Base-by-base conservation (phyloP, 306 rosid genomes). In the Casuarina cunninghamiana region DNA sequence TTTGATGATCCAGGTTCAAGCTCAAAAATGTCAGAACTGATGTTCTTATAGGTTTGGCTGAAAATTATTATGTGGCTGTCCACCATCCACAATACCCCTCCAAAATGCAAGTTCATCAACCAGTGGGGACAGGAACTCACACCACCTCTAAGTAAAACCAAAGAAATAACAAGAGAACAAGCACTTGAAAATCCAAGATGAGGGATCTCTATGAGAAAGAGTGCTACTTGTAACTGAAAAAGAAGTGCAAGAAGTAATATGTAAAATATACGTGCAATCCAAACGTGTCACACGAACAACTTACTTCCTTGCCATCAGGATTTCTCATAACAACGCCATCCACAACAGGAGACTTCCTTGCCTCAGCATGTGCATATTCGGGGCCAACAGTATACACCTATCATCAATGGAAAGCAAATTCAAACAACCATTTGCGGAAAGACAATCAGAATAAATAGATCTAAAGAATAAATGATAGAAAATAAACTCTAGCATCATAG, bases 291-390 rank as follows among this genome's bases (percentile, higher is more conserved):
- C 15, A 62, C 72, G 69, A 44, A 71, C 76, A 74, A 84, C 96
- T 85, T 81, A 95, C 99, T 84, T 95, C 99, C 85, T 95, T 95
- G 81, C 99, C 99, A 84, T 93, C 97, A 78, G 89, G 96, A 83
- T 93, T 95, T 90, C 99, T 93, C 99, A 93, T 91, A 79, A 95
- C 99, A 86, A 95, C 99, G 54, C 99, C 99, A 86, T 95, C 99
- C 73, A 95, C 99, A 79, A 95, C 99, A 32, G 99, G 99, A 85
- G 99, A 95, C 84, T 95, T 95, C 86, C 99, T 91, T 75, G 99
- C 99, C 90, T 95, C 99, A 38, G 99, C 99, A 86, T 95, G 99
- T 26, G 99, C 99, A 88, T 95, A 95, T 88, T 95, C 99, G 57
- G 97, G 93, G 69, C 97, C 99, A 71, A 95, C 99, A 2, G 99